Conservation (phyloP, 768 basidiomycete species). For the Infundibulicybe gibba region DNA sequence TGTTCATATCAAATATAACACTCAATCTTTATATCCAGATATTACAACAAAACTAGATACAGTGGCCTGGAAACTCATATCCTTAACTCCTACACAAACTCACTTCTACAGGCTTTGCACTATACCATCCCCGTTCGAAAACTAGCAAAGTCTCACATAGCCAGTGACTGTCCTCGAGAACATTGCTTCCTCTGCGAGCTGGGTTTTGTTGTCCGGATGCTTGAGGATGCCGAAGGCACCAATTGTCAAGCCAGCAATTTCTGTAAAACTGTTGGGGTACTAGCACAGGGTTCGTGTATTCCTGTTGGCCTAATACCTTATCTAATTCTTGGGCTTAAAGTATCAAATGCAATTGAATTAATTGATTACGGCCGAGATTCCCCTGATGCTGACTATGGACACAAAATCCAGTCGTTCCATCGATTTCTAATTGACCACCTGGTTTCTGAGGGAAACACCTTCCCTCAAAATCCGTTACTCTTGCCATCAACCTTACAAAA, state of each 20-base stretch:
- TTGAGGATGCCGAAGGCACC: slow-evolving; percentile 89
- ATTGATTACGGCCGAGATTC: slow-evolving; percentile 84
- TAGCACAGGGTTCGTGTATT: slow-evolving; percentile 68
- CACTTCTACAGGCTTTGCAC: slow-evolving; percentile 87
- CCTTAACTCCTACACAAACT: slow-evolving; percentile 94
- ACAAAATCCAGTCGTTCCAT: slow-evolving; percentile 93
- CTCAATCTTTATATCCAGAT: slow-evolving; percentile 40
- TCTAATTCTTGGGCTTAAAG: slow-evolving; percentile 25
- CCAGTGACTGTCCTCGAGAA: slow-evolving; percentile 82
- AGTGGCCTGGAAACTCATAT: slow-evolving; percentile 98
- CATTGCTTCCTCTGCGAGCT: slow-evolving; percentile 94
- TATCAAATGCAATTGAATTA: slow-evolving; percentile 77
- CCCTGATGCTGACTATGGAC: slow-evolving; percentile 72
- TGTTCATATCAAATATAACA: not conserved
- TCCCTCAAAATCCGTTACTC: slow-evolving; percentile 55
- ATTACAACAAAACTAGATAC: slow-evolving; percentile 88
- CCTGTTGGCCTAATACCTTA: not conserved
- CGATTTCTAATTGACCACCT: slow-evolving; percentile 89
- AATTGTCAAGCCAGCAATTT: slow-evolving; percentile 99
- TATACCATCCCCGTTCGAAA: slow-evolving; percentile 74
- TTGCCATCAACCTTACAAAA: slow-evolving; percentile 24
- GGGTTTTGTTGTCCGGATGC: slow-evolving; percentile 92
- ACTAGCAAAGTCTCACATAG: slow-evolving; percentile 89
- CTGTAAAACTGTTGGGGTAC: slow-evolving; percentile 86
- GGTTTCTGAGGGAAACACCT: slow-evolving; percentile 65